Base-by-base conservation (phyloP, 176 grass and related monocot genomes). In the Rhynchospora tenuis region DNA sequence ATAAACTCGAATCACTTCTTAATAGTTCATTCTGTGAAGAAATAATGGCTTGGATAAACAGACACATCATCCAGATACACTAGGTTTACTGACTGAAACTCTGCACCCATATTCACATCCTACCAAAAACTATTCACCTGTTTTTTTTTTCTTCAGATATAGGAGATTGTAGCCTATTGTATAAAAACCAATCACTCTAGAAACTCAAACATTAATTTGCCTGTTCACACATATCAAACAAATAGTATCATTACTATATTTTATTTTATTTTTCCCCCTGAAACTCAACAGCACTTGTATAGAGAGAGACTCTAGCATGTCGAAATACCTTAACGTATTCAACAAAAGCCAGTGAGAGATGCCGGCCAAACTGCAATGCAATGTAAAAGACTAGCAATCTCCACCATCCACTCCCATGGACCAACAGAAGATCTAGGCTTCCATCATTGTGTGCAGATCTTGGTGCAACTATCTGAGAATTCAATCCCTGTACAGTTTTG, bases 271-370 rank as follows among this genome's bases (percentile, higher is more conserved):
- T n/a, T n/a, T n/a, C n/a, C 13, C 13, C n/a, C 16, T 64, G 26
- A 64, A 64, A 24, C 5, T 26, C 20, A 48, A 50, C 43, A 50
- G 2, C 31, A 31, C 4, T 15, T 14, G 50, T 23, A 26, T 29
- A 55, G 4, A 27, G 1, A 48, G 15, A 29, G 52, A 66, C 47
- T 17, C 42, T 46, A 76, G 81, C 59, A 86, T 59, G 16, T 20
- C 12, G 54, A 81, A 84, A 50, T 93, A 98, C 92, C 95, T 98
- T 95, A 19, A 98, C 72, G 88, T 98, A 98, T 80, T 98, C 95
- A 46, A 98, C 92, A 86, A 85, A 91, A 57, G 95, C 91, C 28
- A 98, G 86, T 70, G 85, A 75, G 69, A 95, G 84, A 94, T 98
- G 95, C 89, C 83, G 86, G 27, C 95, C 87, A 78, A 98, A 87